These are phyloP conservation scores for Aspergillus nidulans DNA, from an alignment of 495 filamentous ascomycete species.

Conservation along the genomic window DNA sequence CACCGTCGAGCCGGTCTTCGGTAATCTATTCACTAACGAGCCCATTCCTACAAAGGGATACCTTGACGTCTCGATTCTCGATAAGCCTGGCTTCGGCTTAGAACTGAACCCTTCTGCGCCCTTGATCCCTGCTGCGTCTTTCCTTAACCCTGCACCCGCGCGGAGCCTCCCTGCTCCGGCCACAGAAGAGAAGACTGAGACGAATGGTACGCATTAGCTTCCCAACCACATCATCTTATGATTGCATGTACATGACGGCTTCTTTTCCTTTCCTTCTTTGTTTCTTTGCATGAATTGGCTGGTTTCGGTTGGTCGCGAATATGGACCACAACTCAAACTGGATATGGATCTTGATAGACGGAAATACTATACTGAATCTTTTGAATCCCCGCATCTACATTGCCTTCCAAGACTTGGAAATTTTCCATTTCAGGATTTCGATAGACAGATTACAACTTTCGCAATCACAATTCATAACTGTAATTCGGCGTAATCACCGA, in stretches of 20 bases:
- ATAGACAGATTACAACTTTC: too few relatives aligned
- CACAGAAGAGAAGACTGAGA: slow-evolving; percentile 22
- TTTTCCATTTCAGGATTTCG: too few relatives aligned
- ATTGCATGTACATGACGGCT: slow-evolving; percentile 5
- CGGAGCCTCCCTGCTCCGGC: slow-evolving; percentile 47
- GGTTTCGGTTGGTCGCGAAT: too few relatives aligned
- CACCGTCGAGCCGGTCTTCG: slow-evolving; percentile 84
- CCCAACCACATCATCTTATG: background rate
- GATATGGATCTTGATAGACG: background rate
- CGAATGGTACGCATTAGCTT: slow-evolving; percentile 19
- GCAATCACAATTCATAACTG: too few relatives aligned
- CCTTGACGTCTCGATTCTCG: slow-evolving; percentile 69
- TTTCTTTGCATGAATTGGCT: background rate
- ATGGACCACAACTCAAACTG: too few relatives aligned
- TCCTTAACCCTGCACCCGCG: slow-evolving; percentile 69
- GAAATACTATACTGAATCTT: background rate
- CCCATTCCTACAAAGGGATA: slow-evolving; percentile 80
- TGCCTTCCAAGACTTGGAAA: too few relatives aligned
- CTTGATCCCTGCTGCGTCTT: slow-evolving; percentile 65
- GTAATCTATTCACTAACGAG: slow-evolving; percentile 85
- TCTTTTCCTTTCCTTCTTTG: background rate
- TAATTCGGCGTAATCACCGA: background rate
- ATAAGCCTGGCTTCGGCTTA: slow-evolving; percentile 88
- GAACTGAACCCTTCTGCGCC: slow-evolving; percentile 77
- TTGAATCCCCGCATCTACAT: background rate